Evolutionary conservation across 2,329 filamentous ascomycete genomes (phyloP).

Genomic region (Trichoderma pleuroti): DNA sequence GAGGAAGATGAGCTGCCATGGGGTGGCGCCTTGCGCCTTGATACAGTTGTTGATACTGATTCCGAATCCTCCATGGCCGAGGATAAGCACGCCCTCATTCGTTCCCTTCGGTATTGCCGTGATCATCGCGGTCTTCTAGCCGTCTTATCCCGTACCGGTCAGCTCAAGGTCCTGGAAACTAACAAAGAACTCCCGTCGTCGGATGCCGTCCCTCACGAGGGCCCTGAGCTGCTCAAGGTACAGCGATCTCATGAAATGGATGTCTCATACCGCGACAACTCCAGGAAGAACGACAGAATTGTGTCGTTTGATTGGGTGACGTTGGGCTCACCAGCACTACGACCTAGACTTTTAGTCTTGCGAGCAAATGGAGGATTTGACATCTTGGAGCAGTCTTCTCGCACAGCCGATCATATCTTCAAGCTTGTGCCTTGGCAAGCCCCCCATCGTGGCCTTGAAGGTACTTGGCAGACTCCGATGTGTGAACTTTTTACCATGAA

Average conservation of each 20-base stretch:
- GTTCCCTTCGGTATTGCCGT: slow-evolving; percentile 60
- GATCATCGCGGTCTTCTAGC: slow-evolving; percentile 60
- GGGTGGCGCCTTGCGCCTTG: slow-evolving; percentile 58
- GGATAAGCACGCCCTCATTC: slow-evolving; percentile 58
- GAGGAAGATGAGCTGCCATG: slow-evolving; percentile 61
- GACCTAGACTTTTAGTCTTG: slow-evolving; percentile 57
- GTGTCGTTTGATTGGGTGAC: slow-evolving; percentile 68
- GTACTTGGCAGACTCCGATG: slow-evolving; percentile 32
- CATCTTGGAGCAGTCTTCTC: slow-evolving; percentile 59
- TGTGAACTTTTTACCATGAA: background rate
- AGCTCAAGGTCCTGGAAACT: slow-evolving; percentile 59
- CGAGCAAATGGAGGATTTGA: slow-evolving; percentile 60
- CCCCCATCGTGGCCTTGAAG: slow-evolving; percentile 55
- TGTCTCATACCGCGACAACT: slow-evolving; percentile 50
- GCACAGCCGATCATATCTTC: slow-evolving; percentile 55
- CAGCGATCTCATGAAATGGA: slow-evolving; percentile 61
- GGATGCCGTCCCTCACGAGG: slow-evolving; percentile 38
- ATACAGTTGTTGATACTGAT: slow-evolving; percentile 55
- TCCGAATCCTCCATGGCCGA: slow-evolving; percentile 48
- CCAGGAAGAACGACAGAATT: slow-evolving; percentile 56
- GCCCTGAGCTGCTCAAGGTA: slow-evolving; percentile 58
- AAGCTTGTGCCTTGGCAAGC: slow-evolving; percentile 60
- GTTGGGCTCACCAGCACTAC: slow-evolving; percentile 51
- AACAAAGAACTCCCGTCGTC: slow-evolving; percentile 49
- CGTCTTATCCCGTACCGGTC: slow-evolving; percentile 59